A percentile compares a stretch with the other conserved stretches of the same genome.
These are phyloP conservation scores for Pinus albicaulis DNA, from an alignment of 75 land plant genomes.

Conservation along the genomic window DNA sequence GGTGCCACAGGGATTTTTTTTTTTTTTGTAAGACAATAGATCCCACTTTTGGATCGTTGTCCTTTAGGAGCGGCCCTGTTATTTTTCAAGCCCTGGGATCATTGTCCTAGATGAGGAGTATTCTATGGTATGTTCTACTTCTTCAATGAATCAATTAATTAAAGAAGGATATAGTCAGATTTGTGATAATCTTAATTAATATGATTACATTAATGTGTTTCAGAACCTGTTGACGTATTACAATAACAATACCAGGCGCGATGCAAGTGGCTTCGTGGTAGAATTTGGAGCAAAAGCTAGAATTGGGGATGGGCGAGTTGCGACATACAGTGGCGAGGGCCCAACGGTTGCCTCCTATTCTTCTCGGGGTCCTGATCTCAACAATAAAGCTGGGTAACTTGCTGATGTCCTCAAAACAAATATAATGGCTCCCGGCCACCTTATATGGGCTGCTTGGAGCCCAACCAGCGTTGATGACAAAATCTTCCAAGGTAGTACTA, in stretches of 20 bases:
- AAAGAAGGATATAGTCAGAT: no score
- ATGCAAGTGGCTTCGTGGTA: slow-evolving; percentile 24
- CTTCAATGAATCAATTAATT: background rate
- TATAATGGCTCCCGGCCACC: slow-evolving; percentile 65
- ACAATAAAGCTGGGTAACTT: slow-evolving; percentile 37
- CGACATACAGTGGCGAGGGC: slow-evolving; percentile 33
- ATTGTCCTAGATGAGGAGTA: slow-evolving; percentile 13
- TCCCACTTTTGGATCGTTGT: slow-evolving; percentile 11
- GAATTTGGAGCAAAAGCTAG: slow-evolving; percentile 42
- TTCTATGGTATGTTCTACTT: slow-evolving; percentile 8
- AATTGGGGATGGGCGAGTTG: slow-evolving; percentile 49
- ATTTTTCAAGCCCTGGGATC: slow-evolving; percentile 21
- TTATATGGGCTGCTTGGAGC: slow-evolving; percentile 80
- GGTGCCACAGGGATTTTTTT: slow-evolving; percentile 71
- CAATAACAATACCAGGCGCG: slow-evolving; percentile 31
- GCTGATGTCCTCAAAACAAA: slow-evolving; percentile 74
- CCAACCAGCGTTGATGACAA: slow-evolving; percentile 41
- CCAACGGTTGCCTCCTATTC: slow-evolving; percentile 67
- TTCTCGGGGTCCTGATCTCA: slow-evolving; percentile 67
- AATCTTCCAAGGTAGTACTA: slow-evolving; percentile 28
- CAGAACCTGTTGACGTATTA: slow-evolving; percentile 57
- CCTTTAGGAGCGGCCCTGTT: background rate
- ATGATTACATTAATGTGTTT: background rate
- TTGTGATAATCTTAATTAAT: no score
- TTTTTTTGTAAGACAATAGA: slow-evolving; percentile 42